Evolutionary conservation across 1,284 basidiomycete genomes (phyloP), one percentile per base, ranked within the genome.

Genomic region (Melampsora medusae): DNA sequence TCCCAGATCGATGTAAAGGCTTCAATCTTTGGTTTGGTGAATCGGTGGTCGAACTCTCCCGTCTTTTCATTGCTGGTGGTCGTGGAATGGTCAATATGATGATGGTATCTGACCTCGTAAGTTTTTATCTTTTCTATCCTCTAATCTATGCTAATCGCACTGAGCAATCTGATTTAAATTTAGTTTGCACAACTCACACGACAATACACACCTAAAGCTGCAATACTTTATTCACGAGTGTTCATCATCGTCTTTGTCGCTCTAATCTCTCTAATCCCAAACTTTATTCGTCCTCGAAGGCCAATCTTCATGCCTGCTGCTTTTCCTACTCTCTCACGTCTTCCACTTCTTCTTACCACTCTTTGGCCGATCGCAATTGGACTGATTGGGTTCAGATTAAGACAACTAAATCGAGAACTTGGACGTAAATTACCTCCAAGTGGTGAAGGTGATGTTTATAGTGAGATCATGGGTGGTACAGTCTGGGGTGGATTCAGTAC

Each of bases 321-420:
- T 76, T 77, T 77, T 17, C 78, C 78, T 4, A 77, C 81, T 42
- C 68, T 81, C 28, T 73, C 77, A 12, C 60, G 79, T n/a, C 79
- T 81, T 0, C 70, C 79, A 4, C 77, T 69, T 49, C 25, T 80
- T 49, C 67, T 80, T 12, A 74, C 80, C 19, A 46, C 78, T 1
- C 69, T 80, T 9, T 82, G 81, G 78, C 81, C 81, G 1, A 42
- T 81, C 42, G 77, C 80, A 19, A 79, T 82, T 50, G 73, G 79
- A 60, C 78, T 82, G 67, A 78, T 82, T 67, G 80, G 76, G 38
- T 70, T 81, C 22, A 80, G 81, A 4, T 74, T 82, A 42, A 78
- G 80, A 67, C 77, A 76, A 10, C 78, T 81, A 59, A 78, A 80
- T 69, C 62, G 67, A 59, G 77, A 80, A 60, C 69, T 79, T 19